These are phyloP conservation scores for Cordyceps tenuipes DNA, from an alignment of 2,329 filamentous ascomycete genomes.

Conservation along the genomic window DNA sequence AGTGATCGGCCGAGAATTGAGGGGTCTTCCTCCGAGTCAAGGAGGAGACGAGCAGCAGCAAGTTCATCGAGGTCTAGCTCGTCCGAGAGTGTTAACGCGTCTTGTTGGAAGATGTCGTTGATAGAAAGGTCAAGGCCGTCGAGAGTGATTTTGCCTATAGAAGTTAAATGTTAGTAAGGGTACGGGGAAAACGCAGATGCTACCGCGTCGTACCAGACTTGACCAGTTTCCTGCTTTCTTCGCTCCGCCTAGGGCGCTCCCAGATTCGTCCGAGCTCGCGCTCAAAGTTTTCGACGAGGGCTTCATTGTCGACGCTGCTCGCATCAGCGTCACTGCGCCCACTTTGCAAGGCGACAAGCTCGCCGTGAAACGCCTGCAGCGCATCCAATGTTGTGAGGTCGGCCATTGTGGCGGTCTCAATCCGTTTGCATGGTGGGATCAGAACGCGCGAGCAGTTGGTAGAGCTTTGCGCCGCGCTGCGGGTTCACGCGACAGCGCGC, in stretches of 20 bases:
- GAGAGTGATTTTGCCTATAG: conserved; percentile 66
- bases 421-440: conserved; percentile 38
- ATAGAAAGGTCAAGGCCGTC: conserved; percentile 67
- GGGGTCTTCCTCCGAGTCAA: conserved; percentile 64
- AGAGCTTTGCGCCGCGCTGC: not conserved
- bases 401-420: conserved; percentile 51
- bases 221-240: conserved; percentile 64
- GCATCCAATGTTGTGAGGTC: conserved; percentile 64
- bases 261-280: conserved; percentile 63
- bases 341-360: conserved; percentile 67
- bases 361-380: conserved; percentile 77
- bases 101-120: conserved; percentile 82
- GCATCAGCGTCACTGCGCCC: conserved; percentile 38
- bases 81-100: conserved; percentile 73
- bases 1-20: conserved; percentile 62
- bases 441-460: conserved; percentile 4
- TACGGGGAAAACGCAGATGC: not conserved
- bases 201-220: conserved; percentile 45
- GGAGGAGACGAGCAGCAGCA: conserved; percentile 67
- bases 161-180: conserved; percentile 3
- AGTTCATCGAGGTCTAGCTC: conserved; percentile 86
- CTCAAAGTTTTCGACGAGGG: conserved; percentile 63
- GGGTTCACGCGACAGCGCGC: not conserved
- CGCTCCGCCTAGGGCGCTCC: conserved; percentile 66
- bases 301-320: conserved; percentile 56